Percentiles rank a stretch among this genome's conserved stretches.
Evolutionary conservation across 192 early-diverging fungal species (phyloP).

Genomic region (Coemansia sp.): DNA sequence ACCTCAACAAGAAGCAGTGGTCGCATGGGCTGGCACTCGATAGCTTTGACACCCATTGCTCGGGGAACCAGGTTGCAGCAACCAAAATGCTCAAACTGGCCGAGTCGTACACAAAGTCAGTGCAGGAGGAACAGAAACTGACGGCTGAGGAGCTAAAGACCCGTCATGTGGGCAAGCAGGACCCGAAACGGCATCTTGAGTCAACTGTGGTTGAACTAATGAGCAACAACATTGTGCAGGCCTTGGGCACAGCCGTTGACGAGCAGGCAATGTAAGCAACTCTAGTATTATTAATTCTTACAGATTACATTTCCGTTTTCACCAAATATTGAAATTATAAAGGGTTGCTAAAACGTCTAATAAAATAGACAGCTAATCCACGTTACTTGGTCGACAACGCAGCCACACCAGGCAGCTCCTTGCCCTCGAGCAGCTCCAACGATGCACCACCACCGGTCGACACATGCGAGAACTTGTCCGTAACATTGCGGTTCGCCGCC

Average conservation of each 20-base stretch:
- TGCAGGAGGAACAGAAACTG: conserved; percentile 94
- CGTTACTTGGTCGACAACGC: conserved; percentile 65
- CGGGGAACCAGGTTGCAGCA: conserved; percentile 81
- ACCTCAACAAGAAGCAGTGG: conserved; percentile 99
- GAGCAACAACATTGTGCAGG: conserved; percentile 96
- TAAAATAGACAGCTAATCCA: not conserved
- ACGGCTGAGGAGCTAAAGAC: conserved; percentile 93
- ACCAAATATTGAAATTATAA: not conserved
- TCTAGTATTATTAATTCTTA: not conserved
- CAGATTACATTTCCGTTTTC: not conserved
- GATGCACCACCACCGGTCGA: conserved; percentile 96
- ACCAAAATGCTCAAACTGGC: conserved; percentile 88
- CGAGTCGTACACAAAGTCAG: conserved; percentile 96
- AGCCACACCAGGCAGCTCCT: conserved; percentile 76
- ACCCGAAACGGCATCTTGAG: conserved; percentile 98
- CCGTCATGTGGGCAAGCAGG: conserved; percentile 99
- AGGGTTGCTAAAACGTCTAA: not conserved
- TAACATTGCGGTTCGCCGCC: conserved; percentile 81
- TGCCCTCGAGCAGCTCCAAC: conserved; percentile 95
- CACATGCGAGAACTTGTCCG: conserved; percentile 89
- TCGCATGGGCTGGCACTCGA: conserved; percentile 85
- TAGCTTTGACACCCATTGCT: conserved; percentile 81
- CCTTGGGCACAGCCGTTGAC: conserved; percentile 89
- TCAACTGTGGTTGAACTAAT: conserved; percentile 89
- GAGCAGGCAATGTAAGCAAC: conserved; percentile 60